These are phyloP conservation scores for Populus hybrid DNA, from an alignment of 441 rosid species.

Conservation along the genomic window DNA sequence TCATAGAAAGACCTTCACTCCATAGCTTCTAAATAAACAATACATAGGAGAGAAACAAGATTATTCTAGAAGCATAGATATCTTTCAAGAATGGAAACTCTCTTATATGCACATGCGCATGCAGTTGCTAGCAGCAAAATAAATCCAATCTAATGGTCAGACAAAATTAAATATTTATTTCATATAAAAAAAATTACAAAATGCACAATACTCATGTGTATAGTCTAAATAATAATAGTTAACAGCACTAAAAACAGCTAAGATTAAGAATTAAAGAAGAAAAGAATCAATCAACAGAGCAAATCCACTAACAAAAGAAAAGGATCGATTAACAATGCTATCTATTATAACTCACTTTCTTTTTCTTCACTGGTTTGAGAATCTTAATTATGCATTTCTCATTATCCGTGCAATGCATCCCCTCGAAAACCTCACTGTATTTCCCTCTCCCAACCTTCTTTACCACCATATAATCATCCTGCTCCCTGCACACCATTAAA, in stretches of 20 bases:
- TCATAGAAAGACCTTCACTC: background rate
- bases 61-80: background rate
- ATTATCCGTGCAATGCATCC: constrained; percentile 68
- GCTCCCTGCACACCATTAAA: constrained; percentile 48
- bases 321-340: background rate
- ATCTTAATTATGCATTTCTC: constrained; percentile 95
- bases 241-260: background rate
- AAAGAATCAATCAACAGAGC: background rate
- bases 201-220: background rate
- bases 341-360: constrained; percentile 54
- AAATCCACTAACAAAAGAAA: background rate
- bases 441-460: constrained; percentile 97
- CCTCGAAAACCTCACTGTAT: constrained; percentile 97
- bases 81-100: background rate
- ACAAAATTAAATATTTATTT: too few species aligned
- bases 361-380: constrained; percentile 97
- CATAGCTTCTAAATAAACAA: background rate
- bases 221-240: background rate
- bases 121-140: background rate
- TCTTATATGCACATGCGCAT: background rate
- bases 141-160: background rate
- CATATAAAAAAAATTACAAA: too few species aligned
- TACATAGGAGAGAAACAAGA: background rate
- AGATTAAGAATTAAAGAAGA: background rate
- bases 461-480: constrained; percentile 96